Conservation (phyloP, 768 basidiomycete species). For the Suillus weaverae region DNA sequence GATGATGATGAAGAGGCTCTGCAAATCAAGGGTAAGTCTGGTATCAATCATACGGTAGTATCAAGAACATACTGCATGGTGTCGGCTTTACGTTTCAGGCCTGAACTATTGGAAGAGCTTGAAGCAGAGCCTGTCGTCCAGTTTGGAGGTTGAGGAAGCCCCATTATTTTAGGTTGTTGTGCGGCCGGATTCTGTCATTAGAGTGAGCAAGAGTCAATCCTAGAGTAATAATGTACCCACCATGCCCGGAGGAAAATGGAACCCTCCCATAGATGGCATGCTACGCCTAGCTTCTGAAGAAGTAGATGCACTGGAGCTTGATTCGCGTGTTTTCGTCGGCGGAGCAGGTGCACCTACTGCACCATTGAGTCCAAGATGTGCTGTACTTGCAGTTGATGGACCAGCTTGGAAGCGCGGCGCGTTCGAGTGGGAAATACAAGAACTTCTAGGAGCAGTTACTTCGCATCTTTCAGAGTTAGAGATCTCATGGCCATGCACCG, state of each 20-base stretch:
- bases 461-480: background rate
- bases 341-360: background rate
- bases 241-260: constrained; percentile 47
- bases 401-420: background rate
- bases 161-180: constrained; percentile 12
- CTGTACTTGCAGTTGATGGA: background rate
- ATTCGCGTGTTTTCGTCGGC: background rate
- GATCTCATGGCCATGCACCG: background rate
- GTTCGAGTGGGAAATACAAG: background rate
- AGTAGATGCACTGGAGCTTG: background rate
- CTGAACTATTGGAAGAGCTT: constrained; percentile 9
- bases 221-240: constrained; percentile 30
- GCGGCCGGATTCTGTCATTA: constrained; percentile 13
- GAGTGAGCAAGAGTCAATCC: background rate
- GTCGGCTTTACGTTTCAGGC: constrained; percentile 37
- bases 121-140: constrained; percentile 8
- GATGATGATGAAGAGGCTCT: constrained; percentile 23
- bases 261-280: constrained; percentile 47
- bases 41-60: background rate
- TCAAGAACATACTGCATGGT: constrained; percentile 29
- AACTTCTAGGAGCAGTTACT: background rate
- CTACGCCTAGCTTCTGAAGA: constrained; percentile 21
- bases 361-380: background rate
- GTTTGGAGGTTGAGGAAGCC: constrained; percentile 12
- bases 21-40: background rate